Base-by-base conservation (phyloP, 2,329 filamentous ascomycete genomes). In the Hortaea sp. region DNA sequence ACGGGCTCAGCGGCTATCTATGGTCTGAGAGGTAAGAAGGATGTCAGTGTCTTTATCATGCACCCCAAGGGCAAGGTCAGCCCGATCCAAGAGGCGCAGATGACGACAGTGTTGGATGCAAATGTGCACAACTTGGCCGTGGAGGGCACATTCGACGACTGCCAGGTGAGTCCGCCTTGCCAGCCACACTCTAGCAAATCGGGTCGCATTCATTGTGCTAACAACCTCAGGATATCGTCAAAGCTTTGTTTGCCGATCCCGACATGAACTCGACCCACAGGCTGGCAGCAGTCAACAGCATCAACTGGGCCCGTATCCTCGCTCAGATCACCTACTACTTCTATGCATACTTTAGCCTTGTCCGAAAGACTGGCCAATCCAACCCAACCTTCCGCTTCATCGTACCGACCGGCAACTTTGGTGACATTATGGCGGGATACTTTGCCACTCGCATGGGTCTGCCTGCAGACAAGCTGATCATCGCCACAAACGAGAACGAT, bases 301-400 rank as follows among this genome's bases (percentile, higher is more conserved):
- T 97, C 71, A 97, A 97, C 71, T 95, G 84, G 78, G 85, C 89
- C 1, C 78, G 92, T 57, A 97, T 98, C 57, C 77, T 98, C 34
- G 90, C 92, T 9, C 92, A 98, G 71, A 95, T 94, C 53, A 88
- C 87, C 50, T 97, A 95, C 76, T 98, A 95, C 75, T 94, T 95
- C 73, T 76, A 92, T 67, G 82, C 92, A 9, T 97, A 97, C 75
- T 95, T 95, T 69, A 72, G 82, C 10, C 80, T 98, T 31, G 75
- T 74, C 50, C 72, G 75, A 43, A 78, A 78, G 4, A 61, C 76
- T 0, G 66, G 70, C 11, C 84, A 84, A 65, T 76, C 79, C 48
- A 59, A 82, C 37, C 78, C 85, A 56, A 80, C 79, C 61, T 76
- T 92, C 35, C 82, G 89, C 49, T 94, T 89, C 60, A 85, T 94